These are phyloP conservation scores for Leccinum boreale DNA, from an alignment of 768 basidiomycete genomes.

Conservation along the genomic window DNA sequence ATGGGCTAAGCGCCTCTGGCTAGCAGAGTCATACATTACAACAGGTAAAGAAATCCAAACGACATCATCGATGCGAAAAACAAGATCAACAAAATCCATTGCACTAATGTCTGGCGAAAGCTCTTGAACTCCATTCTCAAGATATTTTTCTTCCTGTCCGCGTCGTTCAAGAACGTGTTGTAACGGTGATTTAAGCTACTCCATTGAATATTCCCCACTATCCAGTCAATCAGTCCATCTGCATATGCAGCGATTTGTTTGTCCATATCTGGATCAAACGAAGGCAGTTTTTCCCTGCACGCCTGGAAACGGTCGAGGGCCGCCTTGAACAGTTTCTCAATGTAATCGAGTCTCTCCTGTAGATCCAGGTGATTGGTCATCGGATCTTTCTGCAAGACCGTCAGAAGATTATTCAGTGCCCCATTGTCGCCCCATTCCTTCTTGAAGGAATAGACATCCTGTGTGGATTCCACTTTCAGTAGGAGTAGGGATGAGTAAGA, in stretches of 20 bases:
- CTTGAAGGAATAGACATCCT: constrained; percentile 32
- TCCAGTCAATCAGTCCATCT: constrained; percentile 28
- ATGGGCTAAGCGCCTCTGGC: neutral
- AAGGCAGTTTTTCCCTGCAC: constrained; percentile 21
- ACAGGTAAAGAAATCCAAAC: neutral
- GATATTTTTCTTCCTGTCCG: constrained; percentile 21
- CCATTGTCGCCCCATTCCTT: constrained; percentile 29
- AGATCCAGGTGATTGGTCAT: constrained; percentile 21
- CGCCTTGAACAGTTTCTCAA: constrained; percentile 18
- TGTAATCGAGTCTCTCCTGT: constrained; percentile 21
- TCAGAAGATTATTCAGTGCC: constrained; percentile 28
- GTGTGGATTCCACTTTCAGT: neutral
- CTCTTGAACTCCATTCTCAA: constrained; percentile 15
- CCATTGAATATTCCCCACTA: constrained; percentile 27
- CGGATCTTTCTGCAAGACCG: constrained; percentile 25
- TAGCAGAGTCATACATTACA: neutral
- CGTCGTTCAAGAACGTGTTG: constrained; percentile 19
- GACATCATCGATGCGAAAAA: constrained; percentile 6
- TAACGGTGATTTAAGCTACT: constrained; percentile 27
- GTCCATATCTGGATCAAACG: constrained; percentile 15
- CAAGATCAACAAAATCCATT: constrained; percentile 3
- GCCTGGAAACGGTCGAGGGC: constrained; percentile 21
- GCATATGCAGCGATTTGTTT: constrained; percentile 18
- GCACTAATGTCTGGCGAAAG: neutral
- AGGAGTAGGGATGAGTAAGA: too few relatives aligned